Percentiles rank a stretch among this genome's conserved stretches.
Evolutionary conservation across 164 flowering plant genomes (phyloP).

Genomic region (Annona squamosa): DNA sequence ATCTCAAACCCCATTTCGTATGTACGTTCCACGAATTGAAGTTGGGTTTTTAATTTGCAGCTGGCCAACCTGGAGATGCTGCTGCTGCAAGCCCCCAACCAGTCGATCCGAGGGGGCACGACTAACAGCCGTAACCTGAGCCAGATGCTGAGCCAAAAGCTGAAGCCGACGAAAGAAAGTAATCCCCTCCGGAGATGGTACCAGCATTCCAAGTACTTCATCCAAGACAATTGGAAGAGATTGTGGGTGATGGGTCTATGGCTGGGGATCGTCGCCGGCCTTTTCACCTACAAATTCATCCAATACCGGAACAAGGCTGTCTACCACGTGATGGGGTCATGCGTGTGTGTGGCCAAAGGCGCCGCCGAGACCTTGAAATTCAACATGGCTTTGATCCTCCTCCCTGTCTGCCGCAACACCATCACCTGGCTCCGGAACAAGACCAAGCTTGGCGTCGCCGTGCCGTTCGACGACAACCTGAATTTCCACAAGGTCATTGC

Average conservation of each 20-base stretch:
- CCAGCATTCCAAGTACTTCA: slow-evolving; percentile 29
- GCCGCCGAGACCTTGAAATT: slow-evolving; percentile 58
- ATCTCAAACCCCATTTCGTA: background rate
- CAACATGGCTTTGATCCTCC: slow-evolving; percentile 61
- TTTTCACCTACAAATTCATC: slow-evolving; percentile 44
- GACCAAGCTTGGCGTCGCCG: slow-evolving; percentile 40
- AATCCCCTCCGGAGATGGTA: slow-evolving; percentile 35
- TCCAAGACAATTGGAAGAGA: slow-evolving; percentile 47
- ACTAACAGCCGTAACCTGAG: slow-evolving; percentile 22
- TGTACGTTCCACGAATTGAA: no score
- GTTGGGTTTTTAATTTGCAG: slow-evolving; percentile 4
- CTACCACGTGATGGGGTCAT: slow-evolving; percentile 46
- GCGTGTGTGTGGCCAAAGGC: slow-evolving; percentile 57
- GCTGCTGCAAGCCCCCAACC: slow-evolving; percentile 28
- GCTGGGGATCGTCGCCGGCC: slow-evolving; percentile 29
- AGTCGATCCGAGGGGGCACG: slow-evolving; percentile 10
- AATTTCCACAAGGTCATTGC: slow-evolving; percentile 58
- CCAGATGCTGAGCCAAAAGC: slow-evolving; percentile 32
- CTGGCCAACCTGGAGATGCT: slow-evolving; percentile 27
- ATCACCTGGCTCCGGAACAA: slow-evolving; percentile 64
- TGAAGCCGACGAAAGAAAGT: slow-evolving; percentile 24
- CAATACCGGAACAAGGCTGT: slow-evolving; percentile 35
- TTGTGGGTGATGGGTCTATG: slow-evolving; percentile 46
- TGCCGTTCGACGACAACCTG: slow-evolving; percentile 57
- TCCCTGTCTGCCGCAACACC: slow-evolving; percentile 67